A percentile compares a stretch with the other conserved stretches of the same genome.
Conservation (phyloP, 495 filamentous ascomycete species). For the Saxophila tyrrhenica region DNA sequence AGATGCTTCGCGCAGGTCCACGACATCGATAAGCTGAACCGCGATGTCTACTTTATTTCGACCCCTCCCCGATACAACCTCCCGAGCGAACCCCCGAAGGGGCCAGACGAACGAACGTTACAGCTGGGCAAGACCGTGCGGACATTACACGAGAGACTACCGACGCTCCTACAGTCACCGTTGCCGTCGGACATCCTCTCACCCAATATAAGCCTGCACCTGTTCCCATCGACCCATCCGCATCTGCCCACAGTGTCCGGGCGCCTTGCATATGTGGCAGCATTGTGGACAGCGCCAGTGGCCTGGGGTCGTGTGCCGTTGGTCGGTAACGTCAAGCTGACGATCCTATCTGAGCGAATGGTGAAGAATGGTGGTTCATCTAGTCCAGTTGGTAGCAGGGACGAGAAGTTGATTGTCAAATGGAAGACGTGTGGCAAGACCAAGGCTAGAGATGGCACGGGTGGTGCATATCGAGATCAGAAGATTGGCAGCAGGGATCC, state of each 20-base stretch:
- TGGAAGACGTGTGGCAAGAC: conserved; percentile 59
- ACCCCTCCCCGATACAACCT: conserved; percentile 3
- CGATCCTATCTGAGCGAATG: conserved; percentile 81
- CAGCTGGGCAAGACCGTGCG: conserved; percentile 87
- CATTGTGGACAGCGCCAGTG: conserved; percentile 87
- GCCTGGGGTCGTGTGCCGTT: conserved; percentile 90
- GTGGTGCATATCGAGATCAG: conserved; percentile 32
- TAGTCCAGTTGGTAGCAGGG: conserved; percentile 18
- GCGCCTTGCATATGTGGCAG: conserved; percentile 79
- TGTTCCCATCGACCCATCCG: conserved; percentile 93
- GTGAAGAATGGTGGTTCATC: conserved; percentile 42
- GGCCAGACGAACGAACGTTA: conserved; percentile 66
- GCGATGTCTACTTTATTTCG: conserved; percentile 28
- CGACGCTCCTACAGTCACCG: conserved; percentile 70
- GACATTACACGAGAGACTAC: conserved; percentile 74
- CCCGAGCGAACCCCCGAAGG: conserved; percentile 24
- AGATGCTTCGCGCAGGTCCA: conserved; percentile 23
- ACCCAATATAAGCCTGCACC: conserved; percentile 79
- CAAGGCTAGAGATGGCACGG: conserved; percentile 27
- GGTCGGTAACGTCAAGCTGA: conserved; percentile 74
- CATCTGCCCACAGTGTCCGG: conserved; percentile 87
- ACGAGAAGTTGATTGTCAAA: conserved; percentile 73
- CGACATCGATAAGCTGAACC: conserved; percentile 16
- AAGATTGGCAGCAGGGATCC: conserved; percentile 29
- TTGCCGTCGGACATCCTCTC: conserved; percentile 79